phyloP scores from a whole-genome alignment of 2,329 filamentous ascomycete genomes.

The Aspergillus chevalieri region DNA sequence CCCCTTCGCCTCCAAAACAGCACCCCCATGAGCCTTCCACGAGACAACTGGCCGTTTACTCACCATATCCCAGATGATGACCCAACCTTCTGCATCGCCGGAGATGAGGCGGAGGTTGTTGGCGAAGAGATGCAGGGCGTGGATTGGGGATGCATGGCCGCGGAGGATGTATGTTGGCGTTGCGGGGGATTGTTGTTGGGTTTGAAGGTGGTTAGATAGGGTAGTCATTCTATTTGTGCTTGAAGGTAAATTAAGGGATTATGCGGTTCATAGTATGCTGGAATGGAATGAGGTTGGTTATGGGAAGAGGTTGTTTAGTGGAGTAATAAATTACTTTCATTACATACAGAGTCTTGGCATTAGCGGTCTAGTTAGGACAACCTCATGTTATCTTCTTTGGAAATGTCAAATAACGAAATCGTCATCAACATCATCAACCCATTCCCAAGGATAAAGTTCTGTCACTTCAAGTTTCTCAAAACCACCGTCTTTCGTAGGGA shows the following conservation, averaged over 20 bases:
- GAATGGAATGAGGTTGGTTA: neutral
- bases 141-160: constrained; percentile 75
- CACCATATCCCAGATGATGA: constrained; percentile 77
- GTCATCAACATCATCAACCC: too few relatives aligned
- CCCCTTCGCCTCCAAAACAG: constrained; percentile 66
- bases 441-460: too few relatives aligned
- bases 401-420: neutral
- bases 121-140: constrained; percentile 66
- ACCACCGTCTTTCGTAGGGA: too few relatives aligned
- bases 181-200: constrained; percentile 38
- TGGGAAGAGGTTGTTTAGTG: neutral
- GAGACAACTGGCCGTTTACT: constrained; percentile 75
- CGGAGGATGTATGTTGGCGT: constrained; percentile 68
- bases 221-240: neutral
- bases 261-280: neutral
- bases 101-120: constrained; percentile 72
- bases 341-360: constrained; percentile 1
- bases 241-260: neutral
- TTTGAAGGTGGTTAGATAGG: neutral
- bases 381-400: neutral
- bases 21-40: constrained; percentile 76
- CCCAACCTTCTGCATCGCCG: constrained; percentile 83
- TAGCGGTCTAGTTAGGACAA: neutral
- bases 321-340: neutral
- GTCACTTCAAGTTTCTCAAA: too few relatives aligned